Conservation (phyloP, 768 basidiomycete genomes). For the Lyophyllum shimeji region DNA sequence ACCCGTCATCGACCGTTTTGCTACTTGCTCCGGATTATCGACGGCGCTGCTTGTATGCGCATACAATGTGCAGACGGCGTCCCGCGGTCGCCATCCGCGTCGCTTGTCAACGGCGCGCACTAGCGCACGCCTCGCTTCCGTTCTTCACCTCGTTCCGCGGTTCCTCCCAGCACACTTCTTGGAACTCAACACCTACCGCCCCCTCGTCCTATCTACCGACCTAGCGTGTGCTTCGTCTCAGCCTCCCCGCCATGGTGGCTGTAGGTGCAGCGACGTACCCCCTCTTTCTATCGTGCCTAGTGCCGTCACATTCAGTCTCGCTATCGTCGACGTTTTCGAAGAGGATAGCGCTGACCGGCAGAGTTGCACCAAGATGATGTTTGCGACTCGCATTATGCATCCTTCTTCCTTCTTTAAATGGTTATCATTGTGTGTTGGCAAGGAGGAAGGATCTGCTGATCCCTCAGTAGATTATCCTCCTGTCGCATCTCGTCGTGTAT, state of each 20-base stretch:
- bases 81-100: conserved; percentile 9
- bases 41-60: conserved; percentile 8
- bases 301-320: not conserved
- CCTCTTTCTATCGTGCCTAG: not conserved
- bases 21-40: conserved; percentile 8
- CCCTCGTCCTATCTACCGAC: conserved; percentile 6
- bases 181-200: conserved; percentile 14
- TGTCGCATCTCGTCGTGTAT: not conserved
- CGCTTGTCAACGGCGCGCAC: conserved; percentile 11
- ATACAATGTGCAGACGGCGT: not conserved
- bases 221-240: not conserved
- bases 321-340: not conserved
- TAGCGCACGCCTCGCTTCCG: conserved; percentile 11
- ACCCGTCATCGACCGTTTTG: conserved; percentile 7
- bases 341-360: not conserved
- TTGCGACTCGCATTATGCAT: not conserved
- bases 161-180: conserved; percentile 11
- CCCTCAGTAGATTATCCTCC: not conserved
- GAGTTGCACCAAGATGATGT: not conserved
- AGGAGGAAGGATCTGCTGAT: not conserved
- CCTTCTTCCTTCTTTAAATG: not conserved
- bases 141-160: conserved; percentile 12
- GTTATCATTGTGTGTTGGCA: not conserved
- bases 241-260: not conserved
- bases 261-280: not conserved